Evolutionary conservation across 2,329 filamentous ascomycete genomes (phyloP), one percentile per base, ranked within the genome.

Genomic region (Leptographium wingfieldii): DNA sequence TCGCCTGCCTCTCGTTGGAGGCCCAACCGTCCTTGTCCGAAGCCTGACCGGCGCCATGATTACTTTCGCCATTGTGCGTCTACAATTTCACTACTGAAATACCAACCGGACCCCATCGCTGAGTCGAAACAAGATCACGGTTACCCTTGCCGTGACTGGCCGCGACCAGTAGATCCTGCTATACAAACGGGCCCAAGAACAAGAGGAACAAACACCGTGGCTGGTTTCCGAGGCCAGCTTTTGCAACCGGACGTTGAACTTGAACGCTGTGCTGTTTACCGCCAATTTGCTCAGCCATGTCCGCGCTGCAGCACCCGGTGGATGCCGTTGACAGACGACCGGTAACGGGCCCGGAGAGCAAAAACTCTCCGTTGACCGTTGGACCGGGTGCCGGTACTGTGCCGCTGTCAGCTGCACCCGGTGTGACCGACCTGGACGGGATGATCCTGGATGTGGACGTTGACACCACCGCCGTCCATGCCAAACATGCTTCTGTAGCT

Each of bases 361-460:
- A 72, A 64, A 69, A 69, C 63, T 70, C 69, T 38, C 70, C 70
- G 27, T 59, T 60, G 2, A 53, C 56, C 29, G 16, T 40, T 6
- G 56, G 68, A 49, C 63, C 66, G 56, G 68, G 65, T 57, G 68
- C 65, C 63, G 68, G 71, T 59, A 59, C 69, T 43, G 69, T 70
- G 61, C 61, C 63, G 53, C 66, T 68, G 60, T 65, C 68, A 55
- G 63, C 67, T 61, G 70, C 71, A 59, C 63, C 68, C 55, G 40
- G n/a, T 33, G 53, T 14, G 38, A 66, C 68, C 60, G 70, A 70
- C 62, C 63, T 73, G 59, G 70, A 73, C 65, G 68, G 69, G 48
- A 71, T 72, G 67, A 68, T 71, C 60, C 64, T 75, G 64, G 72
- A 74, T 51, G 65, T 65, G 55, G 64, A 69, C 46, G 67, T 19